Evolutionary conservation across 2,329 filamentous ascomycete genomes (phyloP).

Genomic region (Purpureocillium takamizusanense): DNA sequence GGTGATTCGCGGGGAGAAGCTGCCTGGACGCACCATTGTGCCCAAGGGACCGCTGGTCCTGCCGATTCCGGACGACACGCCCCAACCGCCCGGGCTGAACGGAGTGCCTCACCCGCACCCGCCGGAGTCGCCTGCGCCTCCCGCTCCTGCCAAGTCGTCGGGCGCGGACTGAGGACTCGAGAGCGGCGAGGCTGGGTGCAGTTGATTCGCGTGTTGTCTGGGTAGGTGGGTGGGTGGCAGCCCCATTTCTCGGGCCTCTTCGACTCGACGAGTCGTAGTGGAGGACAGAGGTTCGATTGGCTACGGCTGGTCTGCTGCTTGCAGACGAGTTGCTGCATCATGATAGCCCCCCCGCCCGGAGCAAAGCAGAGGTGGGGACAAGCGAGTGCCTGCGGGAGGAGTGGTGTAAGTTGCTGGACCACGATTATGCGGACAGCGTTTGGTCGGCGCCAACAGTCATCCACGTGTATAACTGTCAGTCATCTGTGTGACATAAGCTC

Average conservation of each 20-base stretch:
- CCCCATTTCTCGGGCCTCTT: too few species aligned
- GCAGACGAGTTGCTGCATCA: too few species aligned
- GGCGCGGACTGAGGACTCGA: conserved; percentile 11
- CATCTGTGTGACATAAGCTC: conserved; percentile 1
- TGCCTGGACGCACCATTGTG: conserved; percentile 54
- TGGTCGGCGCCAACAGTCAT: not conserved
- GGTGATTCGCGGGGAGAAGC: conserved; percentile 77
- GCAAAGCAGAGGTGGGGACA: too few species aligned
- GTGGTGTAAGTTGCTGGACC: not conserved
- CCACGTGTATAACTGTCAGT: conserved; percentile 4
- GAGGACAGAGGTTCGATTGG: too few species aligned
- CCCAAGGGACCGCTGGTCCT: conserved; percentile 40
- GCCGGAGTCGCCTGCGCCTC: conserved; percentile 21
- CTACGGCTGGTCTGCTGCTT: too few species aligned
- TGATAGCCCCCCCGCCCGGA: too few species aligned
- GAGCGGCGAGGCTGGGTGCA: too few species aligned
- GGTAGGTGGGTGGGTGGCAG: too few species aligned
- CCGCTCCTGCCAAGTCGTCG: conserved; percentile 19
- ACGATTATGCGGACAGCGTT: not conserved
- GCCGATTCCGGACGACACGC: conserved; percentile 25
- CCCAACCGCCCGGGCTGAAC: conserved; percentile 23
- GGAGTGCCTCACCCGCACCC: conserved; percentile 23
- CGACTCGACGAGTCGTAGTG: too few species aligned
- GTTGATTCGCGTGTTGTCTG: too few species aligned
- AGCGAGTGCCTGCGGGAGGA: too few species aligned